Evolutionary conservation across 2,329 filamentous ascomycete species (phyloP).

Genomic region (Escovopsis sp.): DNA sequence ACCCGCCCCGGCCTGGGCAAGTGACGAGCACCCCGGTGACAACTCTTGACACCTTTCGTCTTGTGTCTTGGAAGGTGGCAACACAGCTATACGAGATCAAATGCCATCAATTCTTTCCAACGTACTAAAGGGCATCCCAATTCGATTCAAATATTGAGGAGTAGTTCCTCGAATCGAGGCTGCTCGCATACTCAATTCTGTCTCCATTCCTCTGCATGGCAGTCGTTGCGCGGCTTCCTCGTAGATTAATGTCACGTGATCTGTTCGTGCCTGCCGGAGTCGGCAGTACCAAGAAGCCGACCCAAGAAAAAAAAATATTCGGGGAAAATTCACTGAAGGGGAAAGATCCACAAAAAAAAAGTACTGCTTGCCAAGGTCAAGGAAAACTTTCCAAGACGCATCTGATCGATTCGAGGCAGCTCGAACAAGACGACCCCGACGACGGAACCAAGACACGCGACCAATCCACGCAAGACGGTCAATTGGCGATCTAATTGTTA

Average conservation of each 20-base stretch:
- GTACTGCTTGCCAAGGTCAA: conserved; percentile 12
- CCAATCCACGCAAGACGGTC: conserved; percentile 3
- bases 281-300: conserved; percentile 19
- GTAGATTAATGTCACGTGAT: conserved; percentile 5
- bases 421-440: conserved; percentile 4
- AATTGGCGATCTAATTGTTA: conserved; percentile 2
- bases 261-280: conserved; percentile 9
- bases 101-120: no score
- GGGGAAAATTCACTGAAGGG: conserved; percentile 15
- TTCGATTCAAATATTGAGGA: no score
- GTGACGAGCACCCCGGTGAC: no score
- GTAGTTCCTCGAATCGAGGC: no score
- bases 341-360: conserved; percentile 20
- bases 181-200: no score
- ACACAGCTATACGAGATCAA: no score
- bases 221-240: no score
- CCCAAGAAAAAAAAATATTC: conserved; percentile 7
- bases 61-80: no score
- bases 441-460: conserved; percentile 4
- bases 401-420: conserved; percentile 7
- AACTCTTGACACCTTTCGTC: no score
- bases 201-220: no score
- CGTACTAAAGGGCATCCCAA: no score
- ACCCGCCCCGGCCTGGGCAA: no score
- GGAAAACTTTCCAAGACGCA: conserved; percentile 14